Conservation (phyloP, 805 yeast genomes). For the Pichia kluyveri region DNA sequence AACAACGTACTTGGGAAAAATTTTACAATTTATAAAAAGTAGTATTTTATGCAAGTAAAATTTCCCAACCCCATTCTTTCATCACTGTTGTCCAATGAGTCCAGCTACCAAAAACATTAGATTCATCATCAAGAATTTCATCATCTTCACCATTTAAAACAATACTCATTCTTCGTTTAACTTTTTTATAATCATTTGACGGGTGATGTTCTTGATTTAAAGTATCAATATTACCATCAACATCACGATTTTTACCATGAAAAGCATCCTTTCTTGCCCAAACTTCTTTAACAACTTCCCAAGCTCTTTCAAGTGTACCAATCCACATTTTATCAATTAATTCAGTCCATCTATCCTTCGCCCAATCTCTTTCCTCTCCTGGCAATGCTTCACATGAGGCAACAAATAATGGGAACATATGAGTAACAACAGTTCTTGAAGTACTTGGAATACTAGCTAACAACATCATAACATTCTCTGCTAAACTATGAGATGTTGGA, state of each 20-base stretch:
- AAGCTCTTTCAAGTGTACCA: constrained; percentile 57
- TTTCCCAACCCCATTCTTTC: constrained; percentile 76
- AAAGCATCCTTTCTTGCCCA: constrained; percentile 55
- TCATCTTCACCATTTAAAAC: constrained; percentile 36
- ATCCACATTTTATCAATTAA: constrained; percentile 49
- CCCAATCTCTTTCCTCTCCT: constrained; percentile 56
- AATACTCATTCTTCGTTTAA: constrained; percentile 19
- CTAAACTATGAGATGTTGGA: constrained; percentile 41
- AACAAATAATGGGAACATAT: constrained; percentile 56
- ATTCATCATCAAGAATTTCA: constrained; percentile 24
- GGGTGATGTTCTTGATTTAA: constrained; percentile 8
- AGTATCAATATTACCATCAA: not conserved
- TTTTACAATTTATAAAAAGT: too few relatives aligned
- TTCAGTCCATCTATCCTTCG: constrained; percentile 46
- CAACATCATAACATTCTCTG: constrained; percentile 50
- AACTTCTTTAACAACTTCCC: constrained; percentile 63
- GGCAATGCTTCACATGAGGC: constrained; percentile 58
- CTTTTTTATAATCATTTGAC: constrained; percentile 13
- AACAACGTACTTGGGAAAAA: too few relatives aligned
- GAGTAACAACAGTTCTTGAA: constrained; percentile 48
- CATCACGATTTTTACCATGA: constrained; percentile 11
- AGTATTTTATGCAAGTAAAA: constrained; percentile 43
- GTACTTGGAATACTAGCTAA: constrained; percentile 54
- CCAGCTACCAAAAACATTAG: constrained; percentile 36
- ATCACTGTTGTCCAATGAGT: constrained; percentile 63